phyloP scores from a whole-genome alignment of 2,329 filamentous ascomycete genomes.

The Xylaria digitata region DNA sequence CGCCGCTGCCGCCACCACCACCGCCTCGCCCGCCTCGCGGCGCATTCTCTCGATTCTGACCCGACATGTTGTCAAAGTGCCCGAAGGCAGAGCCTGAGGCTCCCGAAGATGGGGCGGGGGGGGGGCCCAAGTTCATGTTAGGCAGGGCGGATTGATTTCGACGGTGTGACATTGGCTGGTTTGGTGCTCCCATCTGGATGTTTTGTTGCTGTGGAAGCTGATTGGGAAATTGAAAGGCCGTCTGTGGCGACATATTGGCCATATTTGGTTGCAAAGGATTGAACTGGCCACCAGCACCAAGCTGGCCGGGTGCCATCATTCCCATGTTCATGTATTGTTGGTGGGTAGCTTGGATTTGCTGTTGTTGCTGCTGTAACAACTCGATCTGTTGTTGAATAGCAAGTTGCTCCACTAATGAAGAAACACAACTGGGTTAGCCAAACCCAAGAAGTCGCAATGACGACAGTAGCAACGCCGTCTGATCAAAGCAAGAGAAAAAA shows the following conservation, averaged over 20 bases:
- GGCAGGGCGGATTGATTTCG: conserved; percentile 98
- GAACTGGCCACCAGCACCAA: conserved; percentile 77
- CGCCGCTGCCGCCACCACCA: conserved; percentile 67
- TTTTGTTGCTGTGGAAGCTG: conserved; percentile 77
- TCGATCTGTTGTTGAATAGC: conserved; percentile 99
- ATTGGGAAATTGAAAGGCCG: conserved; percentile 88
- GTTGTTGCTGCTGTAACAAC: conserved; percentile 95
- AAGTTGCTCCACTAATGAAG: conserved; percentile 86
- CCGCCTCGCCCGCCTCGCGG: conserved; percentile 75
- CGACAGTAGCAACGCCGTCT: conserved; percentile 35
- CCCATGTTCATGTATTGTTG: conserved; percentile 99
- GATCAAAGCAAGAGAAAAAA: neutral
- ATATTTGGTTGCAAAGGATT: conserved; percentile 84
- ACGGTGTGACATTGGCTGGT: conserved; percentile 86
- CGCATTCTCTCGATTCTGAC: conserved; percentile 73
- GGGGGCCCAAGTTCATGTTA: conserved; percentile 88
- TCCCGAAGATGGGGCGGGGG: conserved; percentile 91
- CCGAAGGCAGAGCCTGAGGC: conserved; percentile 82
- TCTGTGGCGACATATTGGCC: conserved; percentile 80
- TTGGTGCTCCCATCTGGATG: conserved; percentile 78
- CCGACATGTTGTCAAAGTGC: conserved; percentile 77
- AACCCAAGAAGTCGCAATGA: conserved; percentile 1
- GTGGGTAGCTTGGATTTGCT: conserved; percentile 95
- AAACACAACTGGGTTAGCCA: conserved; percentile 45
- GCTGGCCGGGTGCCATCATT: conserved; percentile 88